Base-by-base conservation (phyloP, 768 basidiomycete species). In the Macrocybe gigantea region DNA sequence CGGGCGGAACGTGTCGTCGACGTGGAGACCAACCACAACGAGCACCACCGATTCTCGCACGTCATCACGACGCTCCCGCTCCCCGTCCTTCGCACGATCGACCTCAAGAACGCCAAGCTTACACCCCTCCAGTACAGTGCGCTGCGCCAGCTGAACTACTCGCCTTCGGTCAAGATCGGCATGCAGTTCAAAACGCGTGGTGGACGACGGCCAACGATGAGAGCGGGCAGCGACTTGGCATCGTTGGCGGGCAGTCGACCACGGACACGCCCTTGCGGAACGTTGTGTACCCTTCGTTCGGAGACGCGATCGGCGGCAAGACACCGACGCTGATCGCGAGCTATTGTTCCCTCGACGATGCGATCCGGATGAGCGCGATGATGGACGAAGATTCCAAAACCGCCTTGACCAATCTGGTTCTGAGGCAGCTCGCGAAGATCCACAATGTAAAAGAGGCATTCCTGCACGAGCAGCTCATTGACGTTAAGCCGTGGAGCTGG, bases 261-360 rank as follows among this genome's bases (percentile, higher is more conserved):
- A 77, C 72, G 1, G 74, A 75, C 53, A 55, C 63, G 12, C 69
- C 67, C 5, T 54, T 71, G n/a, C 64, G 71, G 31, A 67, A 63
- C 0, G 57, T 72, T 42, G 68, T 76, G 3, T 76, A 74, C 50
- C 75, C 74, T 0, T 75, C 73, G 2, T 69, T 68, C 22, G 70
- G 69, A 0, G 51, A 54, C 15, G 47, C 52, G n/a, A 41, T 51
- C 9, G 14, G 15, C 15, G 52, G 50, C 0, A 60, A 57, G 6
- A 55, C 31, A 31, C 42, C 29, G 29, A 32, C 12, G 40, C 62
- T 13, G 6, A 70, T 75, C 7, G 71, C 67, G 3, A 72, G 69
- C 42, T 75, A 73, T 56, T 55, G 52, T 31, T 72, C 68, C 70
- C 65, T 65, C 7, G 49, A 63, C 0, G 73, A 76, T 33, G 69